Conservation (phyloP, 2,329 filamentous ascomycete genomes). For the Paraconiothyrium sp. region DNA sequence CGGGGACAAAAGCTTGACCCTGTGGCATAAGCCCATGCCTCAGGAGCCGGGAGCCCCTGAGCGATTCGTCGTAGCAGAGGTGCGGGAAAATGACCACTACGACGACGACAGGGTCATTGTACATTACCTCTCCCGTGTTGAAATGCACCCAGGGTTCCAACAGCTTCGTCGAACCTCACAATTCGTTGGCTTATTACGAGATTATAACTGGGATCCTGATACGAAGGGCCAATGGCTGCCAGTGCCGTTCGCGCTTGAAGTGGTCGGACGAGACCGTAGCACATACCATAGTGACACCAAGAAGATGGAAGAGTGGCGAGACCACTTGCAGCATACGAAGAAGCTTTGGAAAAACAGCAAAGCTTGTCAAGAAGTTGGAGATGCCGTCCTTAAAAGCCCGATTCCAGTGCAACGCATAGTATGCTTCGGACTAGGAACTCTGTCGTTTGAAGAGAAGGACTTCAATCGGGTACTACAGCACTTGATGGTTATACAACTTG, state of each 20-base stretch:
- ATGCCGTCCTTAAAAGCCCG: background rate
- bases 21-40: background rate
- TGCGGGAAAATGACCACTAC: too few species aligned
- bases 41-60: background rate
- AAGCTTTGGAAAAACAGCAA: background rate
- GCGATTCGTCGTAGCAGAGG: background rate
- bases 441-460: background rate
- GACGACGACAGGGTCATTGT: background rate
- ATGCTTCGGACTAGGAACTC: background rate
- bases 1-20: background rate
- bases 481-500: constrained; percentile 26
- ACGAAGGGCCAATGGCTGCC: background rate
- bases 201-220: background rate
- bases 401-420: constrained; percentile 1
- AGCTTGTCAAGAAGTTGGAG: background rate
- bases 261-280: background rate
- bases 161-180: background rate
- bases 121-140: background rate
- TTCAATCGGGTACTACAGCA: constrained; percentile 21
- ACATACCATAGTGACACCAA: background rate
- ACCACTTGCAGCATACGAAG: background rate
- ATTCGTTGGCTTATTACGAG: background rate
- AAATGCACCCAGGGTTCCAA: background rate
- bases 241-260: background rate
- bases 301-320: background rate